These are phyloP conservation scores for Debaryomyces nepalensis DNA, from an alignment of 1,139 yeast species.

Conservation along the genomic window DNA sequence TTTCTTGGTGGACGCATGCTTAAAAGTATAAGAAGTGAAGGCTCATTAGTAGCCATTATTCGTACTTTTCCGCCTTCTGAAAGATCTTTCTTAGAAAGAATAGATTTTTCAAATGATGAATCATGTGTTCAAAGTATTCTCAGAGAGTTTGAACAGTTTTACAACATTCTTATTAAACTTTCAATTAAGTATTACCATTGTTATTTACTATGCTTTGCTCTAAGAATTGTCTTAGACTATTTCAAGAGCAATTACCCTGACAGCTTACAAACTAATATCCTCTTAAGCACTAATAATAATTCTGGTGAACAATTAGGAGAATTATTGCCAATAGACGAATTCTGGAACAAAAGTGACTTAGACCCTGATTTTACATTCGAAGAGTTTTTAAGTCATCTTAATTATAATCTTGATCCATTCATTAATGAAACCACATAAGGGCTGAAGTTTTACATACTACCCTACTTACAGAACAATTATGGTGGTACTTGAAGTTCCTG, in stretches of 20 bases:
- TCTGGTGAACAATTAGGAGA: not conserved
- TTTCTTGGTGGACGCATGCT: slow-evolving; percentile 12
- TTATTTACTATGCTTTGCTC: slow-evolving; percentile 2
- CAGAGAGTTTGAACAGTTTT: slow-evolving; percentile 7
- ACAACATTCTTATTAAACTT: slow-evolving; percentile 5
- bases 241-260: slow-evolving; percentile 7
- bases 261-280: not conserved
- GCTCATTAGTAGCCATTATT: slow-evolving; percentile 20
- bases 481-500: too few species aligned
- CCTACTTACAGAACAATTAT: too few species aligned
- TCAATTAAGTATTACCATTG: slow-evolving; percentile 7
- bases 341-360: not conserved
- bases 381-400: slow-evolving; percentile 1
- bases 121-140: slow-evolving; percentile 13
- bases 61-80: slow-evolving; percentile 28
- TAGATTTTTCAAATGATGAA: slow-evolving; percentile 16
- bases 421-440: not conserved
- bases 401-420: slow-evolving; percentile 6
- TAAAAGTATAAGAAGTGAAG: slow-evolving; percentile 23
- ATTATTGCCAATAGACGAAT: not conserved
- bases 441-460: not conserved
- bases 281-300: not conserved
- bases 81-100: slow-evolving; percentile 32
- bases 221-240: slow-evolving; percentile 7
- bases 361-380: slow-evolving; percentile 1